Evolutionary conservation across 805 yeast genomes (phyloP).

Genomic region (Dipodascopsis tothii): DNA sequence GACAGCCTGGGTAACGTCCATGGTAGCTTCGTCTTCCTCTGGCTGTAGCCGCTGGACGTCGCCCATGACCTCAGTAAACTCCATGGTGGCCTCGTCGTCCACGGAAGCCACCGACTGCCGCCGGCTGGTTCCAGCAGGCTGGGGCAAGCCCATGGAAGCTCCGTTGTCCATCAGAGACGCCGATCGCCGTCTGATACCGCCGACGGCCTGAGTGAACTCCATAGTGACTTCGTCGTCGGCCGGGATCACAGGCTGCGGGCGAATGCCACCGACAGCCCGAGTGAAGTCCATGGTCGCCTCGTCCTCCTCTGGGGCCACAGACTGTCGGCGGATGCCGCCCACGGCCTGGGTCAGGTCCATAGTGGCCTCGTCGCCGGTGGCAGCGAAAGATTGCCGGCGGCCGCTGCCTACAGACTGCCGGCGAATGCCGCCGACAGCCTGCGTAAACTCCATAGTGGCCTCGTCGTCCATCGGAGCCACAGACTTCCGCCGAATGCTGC

Average conservation of each 20-base stretch:
- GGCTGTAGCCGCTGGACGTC: conserved; percentile 3
- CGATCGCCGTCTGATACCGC: not conserved
- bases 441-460: conserved; percentile 6
- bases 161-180: not conserved
- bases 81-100: conserved; percentile 22
- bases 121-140: conserved; percentile 9
- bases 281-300: conserved; percentile 23
- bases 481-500: conserved; percentile 1
- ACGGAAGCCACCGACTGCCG: no score
- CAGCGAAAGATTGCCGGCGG: no score
- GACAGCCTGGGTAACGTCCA: conserved; percentile 11
- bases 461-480: conserved; percentile 1
- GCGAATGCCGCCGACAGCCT: conserved; percentile 3
- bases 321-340: conserved; percentile 13
- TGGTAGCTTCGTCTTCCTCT: conserved; percentile 7
- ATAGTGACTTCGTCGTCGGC: conserved; percentile 1
- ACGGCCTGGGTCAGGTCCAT: conserved; percentile 20
- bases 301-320: conserved; percentile 3
- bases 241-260: not conserved
- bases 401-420: conserved; percentile 6
- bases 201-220: conserved; percentile 1
- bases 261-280: conserved; percentile 5
- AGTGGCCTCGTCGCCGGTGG: conserved; percentile 16
- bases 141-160: conserved; percentile 10
- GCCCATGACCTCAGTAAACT: conserved; percentile 20